Evolutionary conservation across 2,329 filamentous ascomycete species (phyloP), one percentile per base, ranked within the genome.

Genomic region (Colletotrichum orchidophilum): DNA sequence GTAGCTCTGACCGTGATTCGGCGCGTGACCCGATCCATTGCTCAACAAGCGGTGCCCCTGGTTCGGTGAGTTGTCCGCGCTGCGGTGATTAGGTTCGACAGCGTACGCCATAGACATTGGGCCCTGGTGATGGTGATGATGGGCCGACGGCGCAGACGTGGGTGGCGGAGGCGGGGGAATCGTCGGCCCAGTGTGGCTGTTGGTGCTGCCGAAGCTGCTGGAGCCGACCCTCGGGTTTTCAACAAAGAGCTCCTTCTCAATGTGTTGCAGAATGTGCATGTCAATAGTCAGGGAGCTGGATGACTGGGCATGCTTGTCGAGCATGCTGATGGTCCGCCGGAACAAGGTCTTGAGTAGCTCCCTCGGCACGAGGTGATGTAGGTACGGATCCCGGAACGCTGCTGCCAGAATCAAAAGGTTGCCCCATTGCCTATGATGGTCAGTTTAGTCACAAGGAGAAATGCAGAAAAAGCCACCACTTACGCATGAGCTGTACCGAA

Each of bases 401-500:
- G 96, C 95, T 29, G 94, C 91, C 3, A 99, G 88, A n/a, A 97
- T 94, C 59, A 98, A 86, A 77, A 98, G 90, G 79, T 98, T 98
- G 70, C 96, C 96, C 85, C 97, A 99, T 94, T 99, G 96, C 6
- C 95, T 97, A 73, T 5, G 55, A 70, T 13, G 39, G 60, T 65
- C 29, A 33, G 21, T 35, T 5, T 26, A 24, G 54, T 31, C 11
- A 2, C 13, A 21, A n/a, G n/a, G 15, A 35, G 27, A 4, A 12
- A 11, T 6, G 27, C 15, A 9, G n/a, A 6, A 21, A 21, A 29
- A 3, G 4, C 24, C 7, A 27, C 5, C 7, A 90, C 94, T 90
- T 93, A 97, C 94, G 96, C 95, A 86, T 98, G 96, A 73, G 95
- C 93, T 21, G 96, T 98, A 63, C 96, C 95, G 81, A 97, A 97